Base-by-base conservation (phyloP, 768 basidiomycete genomes). In the Boletus rufocinnamomeus region DNA sequence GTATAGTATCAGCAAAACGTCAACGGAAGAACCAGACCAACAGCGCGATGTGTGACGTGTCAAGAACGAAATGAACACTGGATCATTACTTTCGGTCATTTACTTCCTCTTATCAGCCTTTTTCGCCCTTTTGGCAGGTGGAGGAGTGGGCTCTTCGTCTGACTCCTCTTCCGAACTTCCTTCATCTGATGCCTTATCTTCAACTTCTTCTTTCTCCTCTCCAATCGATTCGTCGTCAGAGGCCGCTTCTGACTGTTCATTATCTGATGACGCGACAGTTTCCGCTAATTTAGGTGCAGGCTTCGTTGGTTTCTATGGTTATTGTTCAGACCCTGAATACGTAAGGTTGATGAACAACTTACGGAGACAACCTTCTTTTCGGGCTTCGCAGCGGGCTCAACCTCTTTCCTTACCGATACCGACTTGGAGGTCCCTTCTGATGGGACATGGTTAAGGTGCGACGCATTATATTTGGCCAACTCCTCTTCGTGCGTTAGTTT, bases 391-490 rank as follows among this genome's bases (percentile, higher is more conserved):
- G 61, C 66, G 59, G 66, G 63, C 73, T 77, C 67, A 21, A 17
- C 50, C 35, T 59, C 64, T 52, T 70, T 66, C 56, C 32, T 68
- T 21, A 47, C 16, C 37, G 48, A 54, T 21, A 47, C 16, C 37
- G 48, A 54, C 45, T 76, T 80, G 23, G 78, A 79, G 13, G 70
- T 68, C 28, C 80, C 77, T 43, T 78, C 79, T 30, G 77, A 81
- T 52, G 79, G 78, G 37, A 80, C 75, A 58, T 82, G 78, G 53
- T 80, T 79, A 14, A 76, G 77, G 8, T 81, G 76, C 54, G 77
- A 76, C 34, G 80, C 82, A 52, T 88, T 86, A 68, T 90, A 91
- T 9, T 81, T 82, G 43, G 78, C 80, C 70, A 91, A 86, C 47
- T 86, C 81, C 35, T 77, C 76, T 10, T 84, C 79, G 67, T 89